Evolutionary conservation across 176 grass and related monocot genomes (phyloP).

Genomic region (Eremochloa ophiuroides): DNA sequence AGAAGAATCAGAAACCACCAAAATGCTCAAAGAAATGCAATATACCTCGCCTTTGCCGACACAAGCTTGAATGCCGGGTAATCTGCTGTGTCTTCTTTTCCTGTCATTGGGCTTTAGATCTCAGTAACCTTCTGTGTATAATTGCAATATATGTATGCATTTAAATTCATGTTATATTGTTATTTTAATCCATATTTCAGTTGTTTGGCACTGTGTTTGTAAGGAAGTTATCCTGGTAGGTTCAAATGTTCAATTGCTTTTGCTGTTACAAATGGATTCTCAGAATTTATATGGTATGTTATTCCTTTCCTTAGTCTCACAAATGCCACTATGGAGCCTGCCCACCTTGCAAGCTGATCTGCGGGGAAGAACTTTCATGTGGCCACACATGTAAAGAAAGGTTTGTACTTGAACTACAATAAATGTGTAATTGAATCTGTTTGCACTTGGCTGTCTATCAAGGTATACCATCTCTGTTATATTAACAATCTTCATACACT

Average conservation of each 20-base stretch:
- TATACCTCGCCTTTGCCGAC: constrained; percentile 80
- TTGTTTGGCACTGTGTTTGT: background rate
- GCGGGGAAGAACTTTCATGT: constrained; percentile 74
- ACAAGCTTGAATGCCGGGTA: constrained; percentile 77
- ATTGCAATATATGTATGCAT: background rate
- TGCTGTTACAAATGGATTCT: constrained; percentile 7
- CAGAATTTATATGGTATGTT: constrained; percentile 3
- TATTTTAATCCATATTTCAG: background rate
- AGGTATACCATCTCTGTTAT: constrained; percentile 1
- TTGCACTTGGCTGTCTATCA: background rate
- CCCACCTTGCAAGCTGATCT: constrained; percentile 85
- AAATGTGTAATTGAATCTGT: constrained; percentile 9
- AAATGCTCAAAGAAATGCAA: constrained; percentile 80
- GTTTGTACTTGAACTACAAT: constrained; percentile 33
- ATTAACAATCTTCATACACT: background rate
- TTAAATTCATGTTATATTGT: background rate
- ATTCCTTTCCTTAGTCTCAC: constrained; percentile 60
- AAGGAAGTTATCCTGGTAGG: constrained; percentile 14
- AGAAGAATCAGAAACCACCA: constrained; percentile 94
- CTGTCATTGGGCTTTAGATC: background rate
- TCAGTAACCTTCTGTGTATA: background rate
- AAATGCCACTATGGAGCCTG: constrained; percentile 99
- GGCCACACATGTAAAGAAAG: constrained; percentile 92
- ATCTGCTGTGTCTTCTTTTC: background rate
- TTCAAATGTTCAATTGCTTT: constrained; percentile 13